Evolutionary conservation across 768 basidiomycete genomes (phyloP), one percentile per base, ranked within the genome.

Genomic region (Phaeotremella fagi): DNA sequence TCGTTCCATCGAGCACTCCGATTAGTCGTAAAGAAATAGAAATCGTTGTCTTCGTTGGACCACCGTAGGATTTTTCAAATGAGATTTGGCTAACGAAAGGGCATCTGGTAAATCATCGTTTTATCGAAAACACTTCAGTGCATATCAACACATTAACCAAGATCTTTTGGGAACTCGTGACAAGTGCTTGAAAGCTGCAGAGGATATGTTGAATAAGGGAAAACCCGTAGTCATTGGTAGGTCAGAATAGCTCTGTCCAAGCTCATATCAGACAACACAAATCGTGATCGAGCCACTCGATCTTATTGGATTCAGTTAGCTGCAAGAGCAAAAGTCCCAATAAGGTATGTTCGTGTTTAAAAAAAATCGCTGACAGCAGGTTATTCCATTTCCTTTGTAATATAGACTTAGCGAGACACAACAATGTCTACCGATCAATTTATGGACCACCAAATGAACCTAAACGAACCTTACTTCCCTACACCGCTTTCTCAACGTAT

Each of bases 391-490:
- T 95, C 63, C 78, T 82, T 7, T 86, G 84, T 38, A 81, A 85
- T 7, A 62, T 82, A n/a, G 86, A 90, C 42, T 79, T 94, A 5
- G 88, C 88, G 2, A 87, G 84, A 85, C 94, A 97, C 73, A 95
- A 97, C 71, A 92, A 92, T 64, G 74, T 91, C 6, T 95, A 94
- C 68, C 82, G 92, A 26, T 83, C 88, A 31, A 87, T 64, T 42
- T 57, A 75, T 46, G 73, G 63, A 11, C 56, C 68, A 1, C 38
- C 46, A 22, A 55, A 57, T 22, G 60, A 71, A 42, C 37, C 47
- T 22, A 33, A 42, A 26, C 45, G 70, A 27, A 48, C 60, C 12
- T 60, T 73, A 11, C 48, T 75, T 7, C 72, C 72, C 11, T 26
- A 51, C 16, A 48, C 60, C 15, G 75, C 76, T 7, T 75, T 76